Conservation (phyloP, 768 basidiomycete species). For the Serendipita indica region DNA sequence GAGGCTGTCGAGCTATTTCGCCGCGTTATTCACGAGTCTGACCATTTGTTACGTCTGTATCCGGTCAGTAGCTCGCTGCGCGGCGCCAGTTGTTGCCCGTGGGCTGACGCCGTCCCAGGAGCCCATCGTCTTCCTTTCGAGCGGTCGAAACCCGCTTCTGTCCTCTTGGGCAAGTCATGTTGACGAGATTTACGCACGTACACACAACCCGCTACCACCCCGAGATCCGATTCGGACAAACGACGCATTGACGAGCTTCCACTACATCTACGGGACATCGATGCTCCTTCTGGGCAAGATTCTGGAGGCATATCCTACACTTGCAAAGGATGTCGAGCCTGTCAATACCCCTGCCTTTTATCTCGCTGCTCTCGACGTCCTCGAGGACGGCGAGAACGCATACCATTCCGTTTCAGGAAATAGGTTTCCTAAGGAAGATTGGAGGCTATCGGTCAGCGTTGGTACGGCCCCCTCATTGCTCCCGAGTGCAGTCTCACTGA, state of each 20-base stretch:
- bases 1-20: constrained; percentile 43
- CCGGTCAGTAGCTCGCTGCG: constrained; percentile 36
- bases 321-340: constrained; percentile 43
- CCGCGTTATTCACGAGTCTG: constrained; percentile 52
- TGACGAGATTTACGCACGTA: neutral
- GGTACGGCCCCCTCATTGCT: neutral
- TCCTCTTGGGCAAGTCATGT: neutral
- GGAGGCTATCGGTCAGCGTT: constrained; percentile 42
- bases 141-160: neutral
- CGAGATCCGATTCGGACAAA: constrained; percentile 13
- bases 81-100: constrained; percentile 14
- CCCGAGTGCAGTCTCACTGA: too few species aligned
- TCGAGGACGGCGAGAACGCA: constrained; percentile 48
- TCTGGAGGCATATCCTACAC: constrained; percentile 21
- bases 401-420: neutral
- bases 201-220: neutral
- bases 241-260: constrained; percentile 50
- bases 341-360: constrained; percentile 38
- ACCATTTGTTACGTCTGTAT: constrained; percentile 40
- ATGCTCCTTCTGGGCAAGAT: constrained; percentile 51
- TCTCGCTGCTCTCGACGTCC: constrained; percentile 55
- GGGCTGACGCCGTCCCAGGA: neutral
- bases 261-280: constrained; percentile 47
- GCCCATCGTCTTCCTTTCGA: neutral
- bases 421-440: constrained; percentile 31